Evolutionary conservation across 2,329 filamentous ascomycete species (phyloP).

Genomic region (Diplocarpon mali): DNA sequence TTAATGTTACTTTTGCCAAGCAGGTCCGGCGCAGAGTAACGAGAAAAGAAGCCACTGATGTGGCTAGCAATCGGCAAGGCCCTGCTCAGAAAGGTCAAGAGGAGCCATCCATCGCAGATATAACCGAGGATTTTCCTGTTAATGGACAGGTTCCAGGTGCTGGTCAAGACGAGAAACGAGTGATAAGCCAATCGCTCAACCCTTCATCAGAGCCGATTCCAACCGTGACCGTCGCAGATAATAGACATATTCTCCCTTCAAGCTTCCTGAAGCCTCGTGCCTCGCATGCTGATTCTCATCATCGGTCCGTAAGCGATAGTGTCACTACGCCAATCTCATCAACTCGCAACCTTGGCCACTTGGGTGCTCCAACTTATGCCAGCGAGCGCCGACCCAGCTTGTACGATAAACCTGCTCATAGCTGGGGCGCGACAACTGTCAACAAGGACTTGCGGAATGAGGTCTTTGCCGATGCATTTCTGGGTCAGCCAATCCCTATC

Average conservation of each 20-base stretch:
- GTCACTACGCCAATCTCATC: slow-evolving; percentile 25
- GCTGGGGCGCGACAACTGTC: slow-evolving; percentile 86
- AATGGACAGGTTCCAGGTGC: slow-evolving; percentile 4
- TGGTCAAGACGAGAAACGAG: slow-evolving; percentile 28
- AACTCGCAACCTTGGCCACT: slow-evolving; percentile 18
- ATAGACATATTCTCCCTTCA: slow-evolving; percentile 82
- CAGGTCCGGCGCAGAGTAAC: slow-evolving; percentile 55
- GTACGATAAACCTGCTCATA: slow-evolving; percentile 47
- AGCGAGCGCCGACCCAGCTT: slow-evolving; percentile 31
- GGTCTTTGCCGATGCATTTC: slow-evolving; percentile 84
- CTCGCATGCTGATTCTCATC: slow-evolving; percentile 26
- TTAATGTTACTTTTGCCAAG: slow-evolving; percentile 93
- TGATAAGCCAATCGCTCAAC: slow-evolving; percentile 67
- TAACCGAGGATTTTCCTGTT: neutral
- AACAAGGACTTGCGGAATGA: slow-evolving; percentile 83
- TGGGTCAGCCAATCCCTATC: slow-evolving; percentile 70
- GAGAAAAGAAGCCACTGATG: slow-evolving; percentile 38
- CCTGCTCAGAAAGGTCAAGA: slow-evolving; percentile 20
- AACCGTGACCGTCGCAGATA: slow-evolving; percentile 88
- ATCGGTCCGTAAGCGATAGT: slow-evolving; percentile 18
- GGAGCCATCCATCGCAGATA: slow-evolving; percentile 3
- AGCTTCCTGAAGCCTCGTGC: slow-evolving; percentile 60
- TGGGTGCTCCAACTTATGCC: slow-evolving; percentile 3
- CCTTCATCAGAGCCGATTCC: slow-evolving; percentile 56
- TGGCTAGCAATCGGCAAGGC: slow-evolving; percentile 9